phyloP scores from a whole-genome alignment of 768 basidiomycete genomes.

The Psilocybe subaeruginosa region DNA sequence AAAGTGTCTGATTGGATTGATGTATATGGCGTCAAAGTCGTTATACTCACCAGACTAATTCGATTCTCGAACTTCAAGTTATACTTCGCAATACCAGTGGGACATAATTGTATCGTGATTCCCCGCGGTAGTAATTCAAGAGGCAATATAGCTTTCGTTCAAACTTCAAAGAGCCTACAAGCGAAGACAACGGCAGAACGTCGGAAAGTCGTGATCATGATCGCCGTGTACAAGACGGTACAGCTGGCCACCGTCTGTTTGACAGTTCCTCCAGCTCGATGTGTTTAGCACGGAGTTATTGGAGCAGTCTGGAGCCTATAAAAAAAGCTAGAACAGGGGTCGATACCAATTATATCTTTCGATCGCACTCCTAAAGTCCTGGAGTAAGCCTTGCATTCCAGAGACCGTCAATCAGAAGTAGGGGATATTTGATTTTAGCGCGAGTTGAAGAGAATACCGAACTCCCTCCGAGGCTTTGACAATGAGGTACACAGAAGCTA shows the following conservation, averaged over 20 bases:
- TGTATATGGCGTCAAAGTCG: background rate
- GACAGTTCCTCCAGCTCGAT: background rate
- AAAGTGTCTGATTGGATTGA: background rate
- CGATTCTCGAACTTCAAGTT: background rate
- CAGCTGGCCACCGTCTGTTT: background rate
- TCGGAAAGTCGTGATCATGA: background rate
- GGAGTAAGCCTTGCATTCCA: too few relatives aligned
- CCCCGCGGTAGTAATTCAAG: background rate
- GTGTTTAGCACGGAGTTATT: background rate
- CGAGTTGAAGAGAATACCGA: background rate
- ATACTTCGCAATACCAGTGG: background rate
- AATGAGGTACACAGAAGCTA: background rate
- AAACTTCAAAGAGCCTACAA: background rate
- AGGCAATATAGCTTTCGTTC: background rate
- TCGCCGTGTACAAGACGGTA: background rate
- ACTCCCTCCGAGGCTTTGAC: background rate
- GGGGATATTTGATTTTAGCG: background rate
- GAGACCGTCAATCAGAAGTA: background rate
- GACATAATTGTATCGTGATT: background rate
- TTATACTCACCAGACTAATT: background rate
- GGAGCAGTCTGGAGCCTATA: background rate
- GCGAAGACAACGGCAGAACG: background rate
- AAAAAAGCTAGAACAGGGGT: background rate
- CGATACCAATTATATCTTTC: background rate
- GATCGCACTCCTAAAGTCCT: background rate